Percentiles rank a stretch among this genome's conserved stretches.
phyloP scores from a whole-genome alignment of 139 green algal species.

The Ostreobium quekettii region DNA sequence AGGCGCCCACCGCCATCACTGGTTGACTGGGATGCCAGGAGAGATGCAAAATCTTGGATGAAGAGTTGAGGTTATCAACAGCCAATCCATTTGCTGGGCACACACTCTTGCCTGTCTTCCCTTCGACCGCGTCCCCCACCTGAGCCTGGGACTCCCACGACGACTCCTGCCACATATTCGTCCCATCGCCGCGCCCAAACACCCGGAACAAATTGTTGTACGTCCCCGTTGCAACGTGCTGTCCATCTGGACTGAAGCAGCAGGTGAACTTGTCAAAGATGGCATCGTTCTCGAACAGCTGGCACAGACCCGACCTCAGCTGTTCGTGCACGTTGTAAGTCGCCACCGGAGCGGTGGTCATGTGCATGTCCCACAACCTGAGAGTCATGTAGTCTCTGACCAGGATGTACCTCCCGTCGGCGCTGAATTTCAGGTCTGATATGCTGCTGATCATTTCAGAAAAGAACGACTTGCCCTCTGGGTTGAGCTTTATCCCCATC shows the following conservation, averaged over 20 bases:
- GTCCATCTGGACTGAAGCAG: slow-evolving; percentile 65
- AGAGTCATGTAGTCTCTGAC: slow-evolving; percentile 96
- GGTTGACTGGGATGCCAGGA: slow-evolving; percentile 89
- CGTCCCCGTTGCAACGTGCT: slow-evolving; percentile 76
- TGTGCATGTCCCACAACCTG: slow-evolving; percentile 95
- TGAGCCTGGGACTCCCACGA: slow-evolving; percentile 39
- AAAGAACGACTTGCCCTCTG: slow-evolving; percentile 76
- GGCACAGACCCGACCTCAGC: slow-evolving; percentile 78
- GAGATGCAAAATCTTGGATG: slow-evolving; percentile 87
- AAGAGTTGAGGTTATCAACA: slow-evolving; percentile 54
- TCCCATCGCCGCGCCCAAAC: slow-evolving; percentile 29
- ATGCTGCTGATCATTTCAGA: slow-evolving; percentile 93
- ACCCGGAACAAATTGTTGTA: slow-evolving; percentile 90
- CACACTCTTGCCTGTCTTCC: slow-evolving; percentile 16
- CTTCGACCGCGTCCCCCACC: slow-evolving; percentile 22
- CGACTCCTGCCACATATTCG: slow-evolving; percentile 61
- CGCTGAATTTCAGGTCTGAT: slow-evolving; percentile 86
- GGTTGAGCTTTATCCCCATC: background rate
- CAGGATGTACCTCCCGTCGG: slow-evolving; percentile 80
- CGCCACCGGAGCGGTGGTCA: slow-evolving; percentile 72
- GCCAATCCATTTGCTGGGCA: slow-evolving; percentile 16
- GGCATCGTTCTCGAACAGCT: slow-evolving; percentile 98
- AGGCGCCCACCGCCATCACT: slow-evolving; percentile 81
- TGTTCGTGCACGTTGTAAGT: slow-evolving; percentile 89
- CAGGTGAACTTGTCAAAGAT: slow-evolving; percentile 99